A percentile compares a stretch with the other conserved stretches of the same genome.
Evolutionary conservation across 257 asterid species (phyloP).

Genomic region (Gentiana macrophylla): DNA sequence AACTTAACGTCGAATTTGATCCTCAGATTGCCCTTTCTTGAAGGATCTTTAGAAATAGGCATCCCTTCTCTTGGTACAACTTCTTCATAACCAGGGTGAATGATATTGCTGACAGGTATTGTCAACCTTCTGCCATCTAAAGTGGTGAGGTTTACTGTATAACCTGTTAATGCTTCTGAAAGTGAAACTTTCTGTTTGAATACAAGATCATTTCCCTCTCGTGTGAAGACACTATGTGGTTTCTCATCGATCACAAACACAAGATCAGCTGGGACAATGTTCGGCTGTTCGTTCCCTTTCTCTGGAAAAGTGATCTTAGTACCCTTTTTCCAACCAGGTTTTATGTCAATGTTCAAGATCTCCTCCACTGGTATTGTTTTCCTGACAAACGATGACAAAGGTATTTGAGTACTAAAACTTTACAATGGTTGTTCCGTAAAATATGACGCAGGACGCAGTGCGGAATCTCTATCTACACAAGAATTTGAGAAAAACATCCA

Average conservation of each 20-base stretch:
- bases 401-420: too few relatives aligned
- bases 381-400: constrained; percentile 30
- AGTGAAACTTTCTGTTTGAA: constrained; percentile 41
- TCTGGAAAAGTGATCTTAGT: constrained; percentile 92
- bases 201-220: constrained; percentile 74
- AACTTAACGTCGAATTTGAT: constrained; percentile 69
- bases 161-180: constrained; percentile 68
- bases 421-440: too few relatives aligned
- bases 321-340: constrained; percentile 94
- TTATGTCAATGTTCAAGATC: constrained; percentile 56
- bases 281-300: constrained; percentile 80
- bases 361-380: constrained; percentile 63
- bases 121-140: constrained; percentile 67
- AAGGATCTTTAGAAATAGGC: constrained; percentile 80
- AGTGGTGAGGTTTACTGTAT: constrained; percentile 47
- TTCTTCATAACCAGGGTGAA: constrained; percentile 70
- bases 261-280: constrained; percentile 56
- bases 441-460: too few relatives aligned
- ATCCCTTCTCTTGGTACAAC: constrained; percentile 72
- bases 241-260: constrained; percentile 78
- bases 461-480: too few relatives aligned
- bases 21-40: constrained; percentile 56
- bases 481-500: too few relatives aligned
- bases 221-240: constrained; percentile 55
- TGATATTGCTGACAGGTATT: constrained; percentile 42